phyloP scores from a whole-genome alignment of 768 basidiomycete species.

The Tephrocybe sp. region DNA sequence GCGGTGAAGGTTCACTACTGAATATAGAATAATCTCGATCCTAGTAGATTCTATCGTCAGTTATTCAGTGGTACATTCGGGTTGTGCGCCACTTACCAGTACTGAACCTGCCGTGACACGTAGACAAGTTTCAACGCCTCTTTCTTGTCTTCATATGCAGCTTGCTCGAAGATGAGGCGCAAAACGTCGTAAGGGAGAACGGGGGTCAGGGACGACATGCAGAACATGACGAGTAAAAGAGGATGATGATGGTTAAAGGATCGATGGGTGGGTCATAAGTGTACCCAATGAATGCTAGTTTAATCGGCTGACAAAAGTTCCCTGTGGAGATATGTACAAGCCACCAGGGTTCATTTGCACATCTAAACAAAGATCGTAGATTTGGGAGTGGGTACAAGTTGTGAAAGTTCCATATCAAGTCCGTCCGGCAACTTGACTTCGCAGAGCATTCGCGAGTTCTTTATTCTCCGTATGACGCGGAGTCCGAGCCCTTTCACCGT shows the following conservation, averaged over 20 bases:
- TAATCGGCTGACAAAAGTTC: neutral
- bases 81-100: constrained; percentile 26
- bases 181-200: constrained; percentile 35
- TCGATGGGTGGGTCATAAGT: constrained; percentile 11
- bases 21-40: constrained; percentile 36
- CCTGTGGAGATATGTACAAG: neutral
- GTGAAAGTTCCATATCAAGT: neutral
- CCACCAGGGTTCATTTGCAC: neutral
- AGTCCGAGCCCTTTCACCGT: neutral
- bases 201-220: constrained; percentile 9
- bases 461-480: constrained; percentile 6
- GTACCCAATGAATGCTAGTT: neutral
- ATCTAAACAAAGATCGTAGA: constrained; percentile 7
- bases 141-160: constrained; percentile 26
- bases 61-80: neutral
- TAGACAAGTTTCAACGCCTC: constrained; percentile 30
- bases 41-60: constrained; percentile 16
- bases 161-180: constrained; percentile 34
- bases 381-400: constrained; percentile 1
- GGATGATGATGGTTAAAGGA: constrained; percentile 6
- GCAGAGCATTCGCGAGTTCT: neutral
- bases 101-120: constrained; percentile 28
- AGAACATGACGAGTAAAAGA: constrained; percentile 2
- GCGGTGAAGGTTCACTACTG: constrained; percentile 29
- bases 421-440: constrained; percentile 2